These are phyloP conservation scores for Candida michaelii DNA, from an alignment of 805 yeast species.

Conservation along the genomic window DNA sequence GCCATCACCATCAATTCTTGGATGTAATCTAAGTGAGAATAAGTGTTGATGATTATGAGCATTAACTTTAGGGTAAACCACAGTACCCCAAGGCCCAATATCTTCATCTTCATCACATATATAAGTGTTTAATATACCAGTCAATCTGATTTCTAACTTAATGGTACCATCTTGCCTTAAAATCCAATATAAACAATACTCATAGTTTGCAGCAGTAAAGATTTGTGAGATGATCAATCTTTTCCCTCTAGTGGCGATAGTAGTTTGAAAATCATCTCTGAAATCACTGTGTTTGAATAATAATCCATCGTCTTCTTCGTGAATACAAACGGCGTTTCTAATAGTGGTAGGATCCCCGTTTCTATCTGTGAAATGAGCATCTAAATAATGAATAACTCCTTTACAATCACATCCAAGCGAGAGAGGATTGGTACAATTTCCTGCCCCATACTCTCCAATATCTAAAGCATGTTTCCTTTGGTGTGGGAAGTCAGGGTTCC, in stretches of 20 bases:
- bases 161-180: conserved; percentile 84
- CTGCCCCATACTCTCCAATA: conserved; percentile 87
- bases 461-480: conserved; percentile 86
- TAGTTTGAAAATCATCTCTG: conserved; percentile 75
- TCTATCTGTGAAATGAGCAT: conserved; percentile 71
- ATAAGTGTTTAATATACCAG: conserved; percentile 81
- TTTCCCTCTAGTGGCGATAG: conserved; percentile 73
- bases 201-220: conserved; percentile 85
- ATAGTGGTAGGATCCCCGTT: conserved; percentile 68
- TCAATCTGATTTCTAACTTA: conserved; percentile 73
- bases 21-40: conserved; percentile 75
- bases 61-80: conserved; percentile 75
- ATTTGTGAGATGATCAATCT: conserved; percentile 74
- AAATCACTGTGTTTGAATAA: conserved; percentile 81
- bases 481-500: conserved; percentile 76
- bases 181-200: conserved; percentile 80
- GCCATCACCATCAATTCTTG: conserved; percentile 77
- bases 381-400: conserved; percentile 80
- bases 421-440: conserved; percentile 78
- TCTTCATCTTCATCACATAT: conserved; percentile 63
- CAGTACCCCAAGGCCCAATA: conserved; percentile 75
- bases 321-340: conserved; percentile 79
- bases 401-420: conserved; percentile 82
- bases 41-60: conserved; percentile 89
- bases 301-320: conserved; percentile 83